phyloP scores from a whole-genome alignment of 2,329 filamentous ascomycete genomes.

The Aspergillus unguis region DNA sequence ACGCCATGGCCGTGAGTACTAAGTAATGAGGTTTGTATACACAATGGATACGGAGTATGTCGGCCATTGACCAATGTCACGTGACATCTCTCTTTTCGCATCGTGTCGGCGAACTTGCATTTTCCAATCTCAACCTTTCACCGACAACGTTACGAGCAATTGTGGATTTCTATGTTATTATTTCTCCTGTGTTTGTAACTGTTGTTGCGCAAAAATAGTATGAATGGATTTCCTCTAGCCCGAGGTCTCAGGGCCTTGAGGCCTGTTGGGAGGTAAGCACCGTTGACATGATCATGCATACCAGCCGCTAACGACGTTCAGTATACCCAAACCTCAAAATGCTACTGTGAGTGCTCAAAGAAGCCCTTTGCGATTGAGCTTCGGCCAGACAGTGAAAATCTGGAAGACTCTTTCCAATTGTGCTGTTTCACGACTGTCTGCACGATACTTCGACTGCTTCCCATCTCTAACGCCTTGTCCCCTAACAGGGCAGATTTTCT shows the following conservation, averaged over 20 bases:
- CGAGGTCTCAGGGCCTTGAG: conserved; percentile 10
- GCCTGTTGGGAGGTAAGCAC: conserved; percentile 4
- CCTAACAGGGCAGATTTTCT: neutral
- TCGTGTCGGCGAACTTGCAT: too few species aligned
- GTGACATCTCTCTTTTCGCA: too few species aligned
- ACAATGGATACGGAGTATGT: too few species aligned
- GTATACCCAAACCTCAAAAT: conserved; percentile 4
- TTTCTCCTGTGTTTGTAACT: neutral
- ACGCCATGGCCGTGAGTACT: too few species aligned
- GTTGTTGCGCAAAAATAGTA: neutral
- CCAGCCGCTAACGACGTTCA: conserved; percentile 8
- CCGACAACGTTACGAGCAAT: too few species aligned
- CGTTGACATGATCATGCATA: neutral
- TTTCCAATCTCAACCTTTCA: too few species aligned
- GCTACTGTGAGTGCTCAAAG: too few species aligned
- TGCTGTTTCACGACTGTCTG: neutral
- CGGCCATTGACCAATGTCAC: too few species aligned
- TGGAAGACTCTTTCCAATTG: neutral
- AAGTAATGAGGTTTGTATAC: too few species aligned
- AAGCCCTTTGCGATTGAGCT: too few species aligned
- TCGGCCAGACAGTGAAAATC: too few species aligned
- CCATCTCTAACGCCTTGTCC: neutral
- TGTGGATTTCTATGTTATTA: too few species aligned
- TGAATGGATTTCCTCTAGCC: conserved; percentile 9
- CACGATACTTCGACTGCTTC: conserved; percentile 5